Evolutionary conservation across 2,329 filamentous ascomycete species (phyloP), one percentile per base, ranked within the genome.

Genomic region (Hypoxylon sp.): DNA sequence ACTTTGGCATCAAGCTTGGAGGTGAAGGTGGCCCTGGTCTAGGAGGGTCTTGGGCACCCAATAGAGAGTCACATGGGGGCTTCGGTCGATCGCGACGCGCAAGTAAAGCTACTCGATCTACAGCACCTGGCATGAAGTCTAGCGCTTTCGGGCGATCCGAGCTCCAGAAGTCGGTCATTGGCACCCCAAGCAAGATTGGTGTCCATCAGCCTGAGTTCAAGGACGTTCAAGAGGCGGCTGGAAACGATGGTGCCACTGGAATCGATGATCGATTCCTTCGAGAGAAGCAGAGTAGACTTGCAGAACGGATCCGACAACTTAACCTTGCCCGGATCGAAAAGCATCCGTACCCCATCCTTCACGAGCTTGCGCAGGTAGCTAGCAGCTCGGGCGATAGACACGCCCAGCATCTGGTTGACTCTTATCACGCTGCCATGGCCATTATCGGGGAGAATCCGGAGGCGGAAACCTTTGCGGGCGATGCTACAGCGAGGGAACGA

Each of bases 121-220:
- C 79, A 25, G 75, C 75, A 11, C 73, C 77, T 30, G 73, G 78
- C 34, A 81, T 80, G 72, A 81, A 81, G 65, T 82, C 84, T 69
- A 90, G 89, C 76, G 82, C 89, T 17, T 92, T 88, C 62, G 86
- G 86, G 59, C 84, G 84, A 63, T 93, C 93, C 11, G 88, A 85
- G 56, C 84, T 97, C 74, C 90, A 92, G 64, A 92, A 91, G 73
- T 97, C 95, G 9, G 91, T 98, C 59, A 96, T 98, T 77, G 95
- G 95, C 50, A 89, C 90, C 25, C 90, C 93, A 11, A 91, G 87
- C 73, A 86, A 87, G 67, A 88, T 91, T 63, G 89, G 91, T 32
- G 82, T 86, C 14, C 89, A 93, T 69, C 81, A 87, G 58, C 77
- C 86, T 32, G 86, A 89, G 61, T 94, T 94, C 75, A 86, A 89